phyloP scores from a whole-genome alignment of 1,139 yeast genomes.

The Geotrichum europaeum region DNA sequence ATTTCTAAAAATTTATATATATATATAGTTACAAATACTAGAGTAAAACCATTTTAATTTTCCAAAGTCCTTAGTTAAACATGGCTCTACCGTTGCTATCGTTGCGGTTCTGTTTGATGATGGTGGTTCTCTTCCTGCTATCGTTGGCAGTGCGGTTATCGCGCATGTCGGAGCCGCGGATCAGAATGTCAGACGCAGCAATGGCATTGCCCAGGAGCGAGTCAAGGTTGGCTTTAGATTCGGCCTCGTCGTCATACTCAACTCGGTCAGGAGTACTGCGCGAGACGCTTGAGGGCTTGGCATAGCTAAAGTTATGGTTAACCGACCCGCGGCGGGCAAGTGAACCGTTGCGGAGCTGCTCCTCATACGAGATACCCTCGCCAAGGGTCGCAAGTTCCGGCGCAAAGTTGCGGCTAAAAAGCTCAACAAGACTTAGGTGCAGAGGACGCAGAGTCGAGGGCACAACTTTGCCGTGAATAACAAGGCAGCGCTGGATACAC shows the following conservation, averaged over 20 bases:
- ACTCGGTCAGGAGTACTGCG: slow-evolving; percentile 2
- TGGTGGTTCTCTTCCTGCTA: slow-evolving; percentile 11
- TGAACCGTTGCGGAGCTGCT: slow-evolving; percentile 17
- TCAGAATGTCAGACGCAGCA: slow-evolving; percentile 19
- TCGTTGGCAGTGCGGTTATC: slow-evolving; percentile 6
- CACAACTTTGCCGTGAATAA: slow-evolving; percentile 63
- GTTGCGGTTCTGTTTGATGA: slow-evolving; percentile 8
- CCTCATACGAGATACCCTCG: slow-evolving; percentile 28
- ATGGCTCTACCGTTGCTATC: slow-evolving; percentile 12
- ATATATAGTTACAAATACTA: background rate
- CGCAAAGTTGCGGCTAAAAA: slow-evolving; percentile 63
- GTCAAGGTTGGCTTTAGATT: slow-evolving; percentile 17
- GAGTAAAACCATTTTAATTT: background rate
- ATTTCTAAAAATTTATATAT: background rate
- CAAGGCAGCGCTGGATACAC: slow-evolving; percentile 60
- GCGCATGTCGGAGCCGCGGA: slow-evolving; percentile 14
- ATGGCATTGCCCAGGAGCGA: slow-evolving; percentile 19
- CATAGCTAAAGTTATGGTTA: slow-evolving; percentile 7
- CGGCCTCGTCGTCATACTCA: slow-evolving; percentile 13
- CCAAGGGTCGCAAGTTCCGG: slow-evolving; percentile 48
- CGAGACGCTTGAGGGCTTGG: slow-evolving; percentile 5
- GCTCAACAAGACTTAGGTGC: slow-evolving; percentile 59
- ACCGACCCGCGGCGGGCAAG: slow-evolving; percentile 14
- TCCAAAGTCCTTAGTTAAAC: slow-evolving; percentile 7
- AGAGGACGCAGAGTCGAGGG: slow-evolving; percentile 52